These are phyloP conservation scores for Neopestalotiopsis sp. DNA, from an alignment of 2,329 filamentous ascomycete species.

Conservation along the genomic window DNA sequence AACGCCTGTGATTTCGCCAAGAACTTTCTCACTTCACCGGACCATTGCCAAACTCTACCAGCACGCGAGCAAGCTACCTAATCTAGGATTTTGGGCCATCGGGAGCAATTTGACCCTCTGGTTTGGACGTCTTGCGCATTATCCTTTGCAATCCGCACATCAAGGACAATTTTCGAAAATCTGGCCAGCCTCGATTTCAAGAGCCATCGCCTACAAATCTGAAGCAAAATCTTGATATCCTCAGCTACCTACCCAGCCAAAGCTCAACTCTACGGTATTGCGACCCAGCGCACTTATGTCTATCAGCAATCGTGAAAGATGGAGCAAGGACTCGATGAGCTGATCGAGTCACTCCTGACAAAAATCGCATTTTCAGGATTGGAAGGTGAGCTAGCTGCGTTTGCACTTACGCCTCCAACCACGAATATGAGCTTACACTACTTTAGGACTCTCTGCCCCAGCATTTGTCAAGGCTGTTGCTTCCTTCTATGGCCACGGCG, in stretches of 20 bases:
- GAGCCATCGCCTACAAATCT: neutral
- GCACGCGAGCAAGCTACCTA: neutral
- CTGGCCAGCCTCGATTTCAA: no score
- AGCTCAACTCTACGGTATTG: neutral
- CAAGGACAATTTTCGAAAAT: neutral
- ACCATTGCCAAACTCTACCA: neutral
- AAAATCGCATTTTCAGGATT: conserved; percentile 50
- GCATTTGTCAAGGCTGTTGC: conserved; percentile 31
- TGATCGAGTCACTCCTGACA: conserved; percentile 48
- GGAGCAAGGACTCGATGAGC: conserved; percentile 47
- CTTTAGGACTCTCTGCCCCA: conserved; percentile 33
- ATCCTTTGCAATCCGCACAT: neutral
- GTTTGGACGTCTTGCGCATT: neutral
- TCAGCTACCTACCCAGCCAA: neutral
- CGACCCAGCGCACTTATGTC: conserved; percentile 23
- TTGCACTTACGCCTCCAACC: neutral
- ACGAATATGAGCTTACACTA: conserved; percentile 23
- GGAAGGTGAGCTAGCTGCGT: conserved; percentile 39
- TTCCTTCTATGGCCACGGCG: conserved; percentile 26
- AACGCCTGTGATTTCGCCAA: neutral
- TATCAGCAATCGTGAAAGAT: conserved; percentile 26
- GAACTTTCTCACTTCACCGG: neutral
- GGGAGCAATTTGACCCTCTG: neutral
- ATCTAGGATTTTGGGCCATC: neutral
- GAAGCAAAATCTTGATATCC: neutral